Base-by-base conservation (phyloP, 352 stramenopile species). In the Phytophthora fragariaefolia region DNA sequence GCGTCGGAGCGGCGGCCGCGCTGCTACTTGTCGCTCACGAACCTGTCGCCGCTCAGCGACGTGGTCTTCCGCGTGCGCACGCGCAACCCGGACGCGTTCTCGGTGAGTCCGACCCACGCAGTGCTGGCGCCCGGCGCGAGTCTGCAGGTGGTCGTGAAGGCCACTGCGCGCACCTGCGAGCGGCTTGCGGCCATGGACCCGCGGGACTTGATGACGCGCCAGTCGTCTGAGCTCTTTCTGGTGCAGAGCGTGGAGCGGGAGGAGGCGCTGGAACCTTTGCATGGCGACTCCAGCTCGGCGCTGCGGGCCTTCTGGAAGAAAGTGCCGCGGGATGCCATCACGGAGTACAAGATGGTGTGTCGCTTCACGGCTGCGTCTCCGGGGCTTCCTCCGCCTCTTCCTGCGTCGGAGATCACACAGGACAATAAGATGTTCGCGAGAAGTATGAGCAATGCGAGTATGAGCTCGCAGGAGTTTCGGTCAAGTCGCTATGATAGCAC, bases 21-120 rank as follows among this genome's bases (percentile, higher is more conserved):
- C 27, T 74, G 63, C 36, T 58, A n/a, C 38, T 56, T 91, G 38
- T 75, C 65, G 63, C 77, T 94, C n/a, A 80, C 67, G 49, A 95
- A 93, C 64, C 74, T 93, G 43, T 92, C 87, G 50, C 43, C 56
- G 22, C 49, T 57, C n/a, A 83, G 88, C 51, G 73, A 78, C 59
- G 70, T 90, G 15, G 71, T 92, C 10, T 93, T 91, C 63, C 90
- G 91, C 45, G 70, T 95, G 26, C 83, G 85, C 62, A 95, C 87
- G 36, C 90, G 83, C 64, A 85, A 90, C 66, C 78, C 83, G 49
- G 71, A 91, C 28, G 87, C 87, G 46, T 95, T 95, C 63, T 81
- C 77, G 20, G 87, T 95, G 43, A 84, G 79, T 50, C 87, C 87
- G 7, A 79, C 86, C 30, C 79, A 92, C 32, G 83, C 83, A 24